Conservation (phyloP, 768 basidiomycete species). For the Boletus sp. region DNA sequence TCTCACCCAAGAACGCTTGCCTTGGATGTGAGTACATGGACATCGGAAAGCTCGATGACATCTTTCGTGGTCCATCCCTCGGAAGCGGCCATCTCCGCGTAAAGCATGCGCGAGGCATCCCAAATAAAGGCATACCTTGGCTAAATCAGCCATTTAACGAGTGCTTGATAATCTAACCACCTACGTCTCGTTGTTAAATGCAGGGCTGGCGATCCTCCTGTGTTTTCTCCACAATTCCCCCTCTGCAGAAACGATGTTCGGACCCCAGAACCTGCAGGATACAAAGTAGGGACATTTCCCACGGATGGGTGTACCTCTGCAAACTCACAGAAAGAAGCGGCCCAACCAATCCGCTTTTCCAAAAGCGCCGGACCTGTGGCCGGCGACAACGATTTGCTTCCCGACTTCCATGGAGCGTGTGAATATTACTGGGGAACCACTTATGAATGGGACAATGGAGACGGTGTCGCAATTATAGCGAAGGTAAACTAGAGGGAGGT, state of each 20-base stretch:
- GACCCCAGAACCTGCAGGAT: constrained; percentile 15
- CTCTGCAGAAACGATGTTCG: constrained; percentile 12
- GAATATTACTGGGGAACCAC: constrained; percentile 16
- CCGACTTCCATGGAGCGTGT: constrained; percentile 22
- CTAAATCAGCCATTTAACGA: not conserved
- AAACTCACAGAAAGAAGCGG: constrained; percentile 17
- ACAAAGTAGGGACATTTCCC: not conserved
- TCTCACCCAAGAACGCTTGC: not conserved
- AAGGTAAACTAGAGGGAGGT: constrained; percentile 15
- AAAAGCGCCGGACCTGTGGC: constrained; percentile 20
- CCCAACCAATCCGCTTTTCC: constrained; percentile 12
- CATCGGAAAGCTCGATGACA: constrained; percentile 11
- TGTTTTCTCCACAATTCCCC: constrained; percentile 21
- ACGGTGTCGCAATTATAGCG: constrained; percentile 19
- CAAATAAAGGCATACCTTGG: constrained; percentile 23
- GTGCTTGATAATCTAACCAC: not conserved
- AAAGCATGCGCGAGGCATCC: constrained; percentile 16
- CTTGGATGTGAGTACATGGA: constrained; percentile 21
- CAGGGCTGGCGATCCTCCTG: constrained; percentile 18
- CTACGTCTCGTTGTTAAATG: constrained; percentile 24
- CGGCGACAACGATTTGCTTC: constrained; percentile 16
- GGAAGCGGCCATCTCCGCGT: constrained; percentile 15
- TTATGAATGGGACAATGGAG: constrained; percentile 21
- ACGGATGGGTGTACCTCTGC: not conserved
- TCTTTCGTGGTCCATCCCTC: constrained; percentile 20